These are phyloP conservation scores for Austroboletus festivus DNA, from an alignment of 768 basidiomycete genomes.

Conservation along the genomic window DNA sequence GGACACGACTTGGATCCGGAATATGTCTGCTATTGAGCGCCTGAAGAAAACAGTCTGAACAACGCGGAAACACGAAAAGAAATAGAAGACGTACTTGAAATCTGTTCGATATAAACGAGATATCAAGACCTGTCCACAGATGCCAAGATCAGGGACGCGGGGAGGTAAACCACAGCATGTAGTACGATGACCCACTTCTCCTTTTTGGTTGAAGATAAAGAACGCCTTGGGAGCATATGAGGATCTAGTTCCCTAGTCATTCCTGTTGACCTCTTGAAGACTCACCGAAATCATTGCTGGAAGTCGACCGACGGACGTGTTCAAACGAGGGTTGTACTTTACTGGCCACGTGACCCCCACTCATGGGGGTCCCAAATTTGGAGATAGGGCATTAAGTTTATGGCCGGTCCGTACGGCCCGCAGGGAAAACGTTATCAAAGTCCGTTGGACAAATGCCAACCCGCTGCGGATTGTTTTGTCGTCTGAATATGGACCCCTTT, in stretches of 20 bases:
- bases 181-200: conserved; percentile 67
- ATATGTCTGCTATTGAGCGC: conserved; percentile 95
- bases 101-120: conserved; percentile 95
- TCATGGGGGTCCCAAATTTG: no score
- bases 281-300: conserved; percentile 52
- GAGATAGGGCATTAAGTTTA: no score
- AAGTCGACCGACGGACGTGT: conserved; percentile 2
- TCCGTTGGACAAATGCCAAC: no score
- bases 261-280: background rate
- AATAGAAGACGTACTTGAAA: conserved; percentile 69
- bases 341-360: no score
- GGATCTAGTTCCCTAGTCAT: background rate
- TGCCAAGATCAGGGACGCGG: conserved; percentile 4
- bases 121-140: conserved; percentile 73
- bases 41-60: conserved; percentile 38
- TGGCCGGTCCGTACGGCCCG: no score
- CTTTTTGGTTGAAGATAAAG: conserved; percentile 99
- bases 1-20: conserved; percentile 97
- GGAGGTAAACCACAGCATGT: background rate
- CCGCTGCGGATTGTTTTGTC: no score
- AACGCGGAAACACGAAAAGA: background rate
- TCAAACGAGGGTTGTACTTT: no score
- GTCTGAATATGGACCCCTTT: no score
- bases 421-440: no score
- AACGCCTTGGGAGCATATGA: conserved; percentile 64